Conservation (phyloP, 1,284 basidiomycete species). For the Polyporus tsugae region DNA sequence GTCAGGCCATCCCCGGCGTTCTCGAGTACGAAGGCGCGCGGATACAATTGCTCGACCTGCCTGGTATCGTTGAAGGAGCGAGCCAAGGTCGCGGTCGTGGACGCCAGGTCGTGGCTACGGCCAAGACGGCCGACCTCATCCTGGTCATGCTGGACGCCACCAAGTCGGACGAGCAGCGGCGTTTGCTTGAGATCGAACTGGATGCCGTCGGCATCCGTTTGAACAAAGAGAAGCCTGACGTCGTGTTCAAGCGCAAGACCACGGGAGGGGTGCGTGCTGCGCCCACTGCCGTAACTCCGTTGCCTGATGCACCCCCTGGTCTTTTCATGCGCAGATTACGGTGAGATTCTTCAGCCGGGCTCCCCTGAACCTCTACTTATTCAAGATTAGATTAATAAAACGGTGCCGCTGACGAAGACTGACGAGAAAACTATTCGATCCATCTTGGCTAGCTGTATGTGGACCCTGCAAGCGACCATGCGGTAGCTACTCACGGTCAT, state of each 20-base stretch:
- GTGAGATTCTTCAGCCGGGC: conserved; percentile 41
- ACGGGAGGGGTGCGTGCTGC: conserved; percentile 83
- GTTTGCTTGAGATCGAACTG: conserved; percentile 89
- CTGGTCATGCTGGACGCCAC: conserved; percentile 97
- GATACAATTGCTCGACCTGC: conserved; percentile 94
- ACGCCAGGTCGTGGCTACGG: conserved; percentile 94
- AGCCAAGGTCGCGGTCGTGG: conserved; percentile 94
- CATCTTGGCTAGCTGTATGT: conserved; percentile 86
- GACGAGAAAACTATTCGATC: conserved; percentile 95
- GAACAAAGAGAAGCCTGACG: conserved; percentile 90
- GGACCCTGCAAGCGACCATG: conserved; percentile 9
- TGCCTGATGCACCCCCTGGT: conserved; percentile 10
- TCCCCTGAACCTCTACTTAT: conserved; percentile 18
- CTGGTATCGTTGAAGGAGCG: conserved; percentile 98
- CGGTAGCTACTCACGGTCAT: conserved; percentile 10
- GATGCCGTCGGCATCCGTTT: conserved; percentile 97
- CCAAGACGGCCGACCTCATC: conserved; percentile 96
- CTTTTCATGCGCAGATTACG: conserved; percentile 53
- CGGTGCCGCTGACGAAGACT: conserved; percentile 93
- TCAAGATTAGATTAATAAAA: conserved; percentile 75
- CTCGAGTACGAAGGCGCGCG: conserved; percentile 93
- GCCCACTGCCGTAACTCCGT: conserved; percentile 14
- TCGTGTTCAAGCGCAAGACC: conserved; percentile 85
- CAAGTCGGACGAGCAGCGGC: conserved; percentile 93
- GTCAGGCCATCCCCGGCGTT: conserved; percentile 91